Evolutionary conservation across 2,329 filamentous ascomycete species (phyloP).

Genomic region (Chlorencoelia australis): DNA sequence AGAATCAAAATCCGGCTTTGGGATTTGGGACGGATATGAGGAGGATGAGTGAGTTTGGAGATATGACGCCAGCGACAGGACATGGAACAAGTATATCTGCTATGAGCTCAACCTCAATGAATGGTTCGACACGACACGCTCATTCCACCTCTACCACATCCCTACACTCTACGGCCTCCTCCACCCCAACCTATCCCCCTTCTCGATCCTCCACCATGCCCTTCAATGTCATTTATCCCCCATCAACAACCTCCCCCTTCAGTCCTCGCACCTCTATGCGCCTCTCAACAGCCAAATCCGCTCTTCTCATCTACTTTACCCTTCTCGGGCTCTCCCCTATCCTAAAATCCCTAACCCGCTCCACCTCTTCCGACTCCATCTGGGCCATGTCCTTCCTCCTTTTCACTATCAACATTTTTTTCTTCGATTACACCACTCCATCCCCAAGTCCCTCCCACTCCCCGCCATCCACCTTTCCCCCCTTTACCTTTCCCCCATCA

Average conservation of each 20-base stretch:
- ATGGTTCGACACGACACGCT: background rate
- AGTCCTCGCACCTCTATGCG: constrained; percentile 43
- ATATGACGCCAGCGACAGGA: too few species aligned
- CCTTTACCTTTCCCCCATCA: background rate
- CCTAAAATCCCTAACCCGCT: constrained; percentile 88
- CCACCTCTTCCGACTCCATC: constrained; percentile 87
- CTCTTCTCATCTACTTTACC: constrained; percentile 84
- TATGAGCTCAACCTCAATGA: constrained; percentile 20
- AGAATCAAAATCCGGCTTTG: too few species aligned
- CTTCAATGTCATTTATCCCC: too few species aligned
- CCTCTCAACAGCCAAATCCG: constrained; percentile 81
- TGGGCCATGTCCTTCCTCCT: constrained; percentile 96
- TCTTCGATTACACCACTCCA: constrained; percentile 78
- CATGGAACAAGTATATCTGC: constrained; percentile 22
- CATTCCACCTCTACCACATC: constrained; percentile 4
- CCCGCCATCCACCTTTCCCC: constrained; percentile 14
- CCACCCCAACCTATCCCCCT: constrained; percentile 43
- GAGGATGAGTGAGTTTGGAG: too few species aligned
- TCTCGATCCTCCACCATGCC: constrained; percentile 34
- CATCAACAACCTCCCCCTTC: constrained; percentile 15
- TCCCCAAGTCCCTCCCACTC: constrained; percentile 50
- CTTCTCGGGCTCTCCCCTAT: constrained; percentile 89
- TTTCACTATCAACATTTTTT: constrained; percentile 91
- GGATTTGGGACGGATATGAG: too few species aligned
- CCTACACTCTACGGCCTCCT: constrained; percentile 23